Base-by-base conservation (phyloP, 768 basidiomycete species). In the Termitomyces sp. region DNA sequence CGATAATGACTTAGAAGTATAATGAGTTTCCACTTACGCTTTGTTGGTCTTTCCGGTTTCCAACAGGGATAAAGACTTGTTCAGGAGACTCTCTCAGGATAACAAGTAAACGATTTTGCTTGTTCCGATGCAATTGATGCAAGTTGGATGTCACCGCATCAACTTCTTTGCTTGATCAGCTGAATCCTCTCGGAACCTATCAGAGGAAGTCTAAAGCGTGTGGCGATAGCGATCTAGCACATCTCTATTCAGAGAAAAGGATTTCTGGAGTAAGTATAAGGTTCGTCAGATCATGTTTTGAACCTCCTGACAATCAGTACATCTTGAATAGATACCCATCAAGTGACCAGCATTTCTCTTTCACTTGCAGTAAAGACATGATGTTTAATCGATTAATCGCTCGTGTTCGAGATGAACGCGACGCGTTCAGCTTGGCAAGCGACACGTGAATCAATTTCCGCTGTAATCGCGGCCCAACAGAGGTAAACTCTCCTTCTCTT, bases 401-500 rank as follows among this genome's bases (percentile, higher is more conserved):
- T 8, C 6, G 6, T 16, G 24, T 26, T 35, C 13, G 24, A 26
- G 26, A 42, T n/a, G 32, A 36, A 53, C 28, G 52, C 52, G 40
- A 52, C 53, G 47, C 35, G 49, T 35, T 38, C 12, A 8, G 28
- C 56, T 57, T 43, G 48, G 56, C 49, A 26, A 24, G 18, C 16
- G n/a, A 32, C 56, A 57, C 56, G 44, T 59, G 58, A 48, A 49
- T 20, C 13, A 26, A 58, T 52, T 51, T 58, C 60, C 60, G 60
- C 28, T 53, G 38, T 24, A 56, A 61, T 53, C 60, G 57, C 49
- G 54, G 16, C 45, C 35, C 52, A 61, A 61, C 49, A 61, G 22
- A 30, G 33, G 33, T 42, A 61, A 61, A 58, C n/a, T 24, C 56
- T 53, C 26, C 47, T 51, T 44, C 33, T 54, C 38, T 40, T 40